Conservation (phyloP, 2,329 filamentous ascomycete species). For the Alternaria metachromatica region DNA sequence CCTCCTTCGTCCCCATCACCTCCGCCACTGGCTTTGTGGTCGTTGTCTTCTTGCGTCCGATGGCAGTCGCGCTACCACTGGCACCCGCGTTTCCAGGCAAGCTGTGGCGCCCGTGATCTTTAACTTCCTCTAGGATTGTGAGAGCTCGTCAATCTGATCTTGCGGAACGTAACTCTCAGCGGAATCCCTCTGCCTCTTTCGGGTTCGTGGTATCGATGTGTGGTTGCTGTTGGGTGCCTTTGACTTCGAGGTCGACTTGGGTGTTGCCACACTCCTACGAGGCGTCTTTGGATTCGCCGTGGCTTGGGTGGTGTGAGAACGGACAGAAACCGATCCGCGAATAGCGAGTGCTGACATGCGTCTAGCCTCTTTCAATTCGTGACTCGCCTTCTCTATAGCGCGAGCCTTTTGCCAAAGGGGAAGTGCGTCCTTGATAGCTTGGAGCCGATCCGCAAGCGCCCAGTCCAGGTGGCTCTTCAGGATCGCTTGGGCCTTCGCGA, state of each 20-base stretch:
- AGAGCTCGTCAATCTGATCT: background rate
- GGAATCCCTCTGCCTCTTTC: background rate
- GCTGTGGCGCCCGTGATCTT: background rate
- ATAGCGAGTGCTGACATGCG: background rate
- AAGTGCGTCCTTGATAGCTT: background rate
- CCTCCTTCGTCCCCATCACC: background rate
- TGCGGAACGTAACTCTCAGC: background rate
- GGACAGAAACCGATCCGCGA: background rate
- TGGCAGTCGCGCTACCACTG: background rate
- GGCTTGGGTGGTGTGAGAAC: background rate
- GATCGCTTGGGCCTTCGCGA: background rate
- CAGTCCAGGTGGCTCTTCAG: background rate
- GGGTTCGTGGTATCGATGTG: background rate
- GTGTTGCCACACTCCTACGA: background rate
- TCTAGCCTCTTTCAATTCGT: background rate
- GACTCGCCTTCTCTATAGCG: background rate
- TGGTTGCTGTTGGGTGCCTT: background rate
- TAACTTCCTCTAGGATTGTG: background rate
- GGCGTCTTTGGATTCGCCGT: background rate
- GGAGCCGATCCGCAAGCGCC: background rate
- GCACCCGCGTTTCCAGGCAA: background rate
- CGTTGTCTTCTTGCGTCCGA: background rate
- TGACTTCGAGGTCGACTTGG: background rate
- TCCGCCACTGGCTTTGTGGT: background rate
- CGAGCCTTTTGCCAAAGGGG: background rate